Conservation (phyloP, 2,329 filamentous ascomycete genomes). For the Myriosclerotinia curreyana region DNA sequence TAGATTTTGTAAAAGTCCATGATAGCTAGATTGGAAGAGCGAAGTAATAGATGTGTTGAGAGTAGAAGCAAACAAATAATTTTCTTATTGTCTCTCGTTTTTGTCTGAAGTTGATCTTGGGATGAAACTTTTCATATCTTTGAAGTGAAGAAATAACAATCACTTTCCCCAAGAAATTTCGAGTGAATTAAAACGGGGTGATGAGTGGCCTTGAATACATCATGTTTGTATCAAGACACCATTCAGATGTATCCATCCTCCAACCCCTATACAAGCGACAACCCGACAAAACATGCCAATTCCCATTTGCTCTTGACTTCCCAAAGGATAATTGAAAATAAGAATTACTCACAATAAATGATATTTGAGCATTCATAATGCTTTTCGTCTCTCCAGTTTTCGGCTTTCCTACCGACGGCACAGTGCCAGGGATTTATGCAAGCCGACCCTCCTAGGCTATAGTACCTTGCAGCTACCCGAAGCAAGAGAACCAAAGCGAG, state of each 20-base stretch:
- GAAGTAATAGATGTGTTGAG: background rate
- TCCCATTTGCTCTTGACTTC: conserved; percentile 1
- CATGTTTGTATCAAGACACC: conserved; percentile 7
- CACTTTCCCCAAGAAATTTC: background rate
- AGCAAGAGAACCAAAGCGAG: conserved; percentile 21
- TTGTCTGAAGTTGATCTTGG: conserved; percentile 3
- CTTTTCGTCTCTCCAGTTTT: conserved; percentile 27
- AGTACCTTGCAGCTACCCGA: conserved; percentile 38
- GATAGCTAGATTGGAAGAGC: background rate
- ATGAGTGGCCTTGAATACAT: background rate
- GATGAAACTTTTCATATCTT: conserved; percentile 7
- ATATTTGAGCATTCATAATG: conserved; percentile 56
- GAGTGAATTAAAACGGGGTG: conserved; percentile 6
- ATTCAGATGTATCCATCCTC: conserved; percentile 7
- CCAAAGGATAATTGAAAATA: background rate
- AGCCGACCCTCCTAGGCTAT: conserved; percentile 27
- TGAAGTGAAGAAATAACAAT: background rate
- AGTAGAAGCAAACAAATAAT: background rate
- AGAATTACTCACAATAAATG: conserved; percentile 51
- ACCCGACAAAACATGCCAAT: conserved; percentile 13
- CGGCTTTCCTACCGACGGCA: conserved; percentile 22
- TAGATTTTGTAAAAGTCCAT: conserved; percentile 6
- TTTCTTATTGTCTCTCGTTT: background rate
- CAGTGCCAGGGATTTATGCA: conserved; percentile 34
- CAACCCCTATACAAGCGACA: conserved; percentile 17